A percentile compares a stretch with the other conserved stretches of the same genome.
These are phyloP conservation scores for Phytophthora pinifolia DNA, from an alignment of 352 stramenopile genomes.

Conservation along the genomic window DNA sequence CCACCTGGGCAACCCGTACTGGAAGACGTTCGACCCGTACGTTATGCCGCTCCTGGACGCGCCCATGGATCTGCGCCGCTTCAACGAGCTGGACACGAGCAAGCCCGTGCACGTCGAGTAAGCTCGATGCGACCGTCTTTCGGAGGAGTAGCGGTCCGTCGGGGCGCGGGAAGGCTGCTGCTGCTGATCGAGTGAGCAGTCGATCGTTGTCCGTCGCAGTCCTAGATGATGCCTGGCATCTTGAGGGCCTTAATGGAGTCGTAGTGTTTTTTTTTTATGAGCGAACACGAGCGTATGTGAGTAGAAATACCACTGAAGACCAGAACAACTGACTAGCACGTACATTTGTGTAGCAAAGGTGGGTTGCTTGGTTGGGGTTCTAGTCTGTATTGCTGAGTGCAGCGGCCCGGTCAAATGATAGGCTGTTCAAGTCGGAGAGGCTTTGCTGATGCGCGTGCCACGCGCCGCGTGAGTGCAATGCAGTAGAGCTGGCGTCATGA, in stretches of 20 bases:
- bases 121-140: background rate
- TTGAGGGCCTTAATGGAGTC: conserved; percentile 3
- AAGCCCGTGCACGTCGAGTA: conserved; percentile 25
- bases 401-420: too few species aligned
- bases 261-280: conserved; percentile 3
- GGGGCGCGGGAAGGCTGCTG: background rate
- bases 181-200: background rate
- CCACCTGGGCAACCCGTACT: conserved; percentile 35
- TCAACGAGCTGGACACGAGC: conserved; percentile 41
- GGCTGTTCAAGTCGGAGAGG: too few species aligned
- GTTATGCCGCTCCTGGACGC: conserved; percentile 31
- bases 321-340: conserved; percentile 6
- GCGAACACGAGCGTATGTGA: conserved; percentile 3
- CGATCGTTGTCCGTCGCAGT: too few species aligned
- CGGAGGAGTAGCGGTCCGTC: background rate
- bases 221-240: background rate
- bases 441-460: too few species aligned
- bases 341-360: conserved; percentile 8
- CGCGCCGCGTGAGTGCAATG: too few species aligned
- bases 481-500: too few species aligned
- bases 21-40: conserved; percentile 32
- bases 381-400: too few species aligned
- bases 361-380: background rate
- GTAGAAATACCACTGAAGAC: background rate
- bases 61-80: conserved; percentile 31